phyloP scores from a whole-genome alignment of 2,329 filamentous ascomycete genomes.

The Berkeleyomyces basicola region DNA sequence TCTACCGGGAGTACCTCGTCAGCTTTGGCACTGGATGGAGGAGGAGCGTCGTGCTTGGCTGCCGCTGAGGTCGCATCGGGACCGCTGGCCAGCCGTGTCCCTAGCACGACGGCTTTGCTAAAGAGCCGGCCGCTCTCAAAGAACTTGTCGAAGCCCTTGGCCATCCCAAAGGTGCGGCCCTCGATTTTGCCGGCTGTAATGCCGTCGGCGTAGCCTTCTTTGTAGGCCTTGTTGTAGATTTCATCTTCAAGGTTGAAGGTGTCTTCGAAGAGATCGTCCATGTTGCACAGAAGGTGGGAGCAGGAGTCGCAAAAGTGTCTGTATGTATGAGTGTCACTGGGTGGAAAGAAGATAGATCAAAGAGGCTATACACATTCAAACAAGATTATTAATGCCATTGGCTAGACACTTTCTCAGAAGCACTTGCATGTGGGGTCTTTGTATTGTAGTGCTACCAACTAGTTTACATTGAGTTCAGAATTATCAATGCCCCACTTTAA shows the following conservation, averaged over 20 bases:
- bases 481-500: not conserved
- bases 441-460: not conserved
- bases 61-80: too few species aligned
- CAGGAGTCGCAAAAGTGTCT: not conserved
- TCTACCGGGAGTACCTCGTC: too few species aligned
- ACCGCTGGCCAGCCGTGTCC: conserved; percentile 39
- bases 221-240: conserved; percentile 74
- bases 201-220: conserved; percentile 59
- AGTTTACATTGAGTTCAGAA: not conserved
- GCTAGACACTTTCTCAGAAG: too few species aligned
- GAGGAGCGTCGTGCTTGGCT: not conserved
- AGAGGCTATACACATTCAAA: not conserved
- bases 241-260: conserved; percentile 44
- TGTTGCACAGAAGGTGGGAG: not conserved
- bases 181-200: conserved; percentile 64
- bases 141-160: conserved; percentile 91
- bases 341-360: not conserved
- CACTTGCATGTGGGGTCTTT: not conserved
- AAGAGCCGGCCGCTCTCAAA: conserved; percentile 62
- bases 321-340: not conserved
- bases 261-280: conserved; percentile 36
- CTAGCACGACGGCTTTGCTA: conserved; percentile 70
- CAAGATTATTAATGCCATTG: not conserved
- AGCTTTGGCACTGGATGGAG: not conserved
- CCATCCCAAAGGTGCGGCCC: conserved; percentile 76